Percentiles rank a stretch among this genome's conserved stretches.
phyloP scores from a whole-genome alignment of 2,329 filamentous ascomycete genomes.

The Aspergillus fructus region DNA sequence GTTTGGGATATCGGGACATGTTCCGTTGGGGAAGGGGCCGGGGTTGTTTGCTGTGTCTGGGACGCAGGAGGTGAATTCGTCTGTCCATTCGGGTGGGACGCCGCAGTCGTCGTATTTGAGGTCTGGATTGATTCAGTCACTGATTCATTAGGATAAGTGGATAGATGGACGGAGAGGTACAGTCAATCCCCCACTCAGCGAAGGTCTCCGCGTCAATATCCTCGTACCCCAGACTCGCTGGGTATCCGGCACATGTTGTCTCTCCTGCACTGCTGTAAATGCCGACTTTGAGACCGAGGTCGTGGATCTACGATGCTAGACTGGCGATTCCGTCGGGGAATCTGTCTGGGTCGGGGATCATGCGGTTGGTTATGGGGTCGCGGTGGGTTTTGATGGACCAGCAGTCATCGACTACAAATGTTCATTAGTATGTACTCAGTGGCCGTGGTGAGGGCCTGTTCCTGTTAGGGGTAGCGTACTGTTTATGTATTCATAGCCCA shows the following conservation, averaged over 20 bases:
- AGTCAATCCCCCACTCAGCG: slow-evolving; percentile 60
- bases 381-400: slow-evolving; percentile 51
- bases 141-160: no score
- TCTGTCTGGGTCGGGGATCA: slow-evolving; percentile 49
- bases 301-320: slow-evolving; percentile 55
- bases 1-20: slow-evolving; percentile 35
- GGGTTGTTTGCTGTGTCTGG: slow-evolving; percentile 37
- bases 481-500: slow-evolving; percentile 52
- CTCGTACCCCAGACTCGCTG: slow-evolving; percentile 58
- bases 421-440: neutral
- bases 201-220: slow-evolving; percentile 58
- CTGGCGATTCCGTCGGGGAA: slow-evolving; percentile 61
- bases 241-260: slow-evolving; percentile 57
- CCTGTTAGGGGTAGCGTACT: slow-evolving; percentile 10
- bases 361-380: slow-evolving; percentile 43
- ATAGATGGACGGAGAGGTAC: slow-evolving; percentile 13
- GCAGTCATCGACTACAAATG: slow-evolving; percentile 56
- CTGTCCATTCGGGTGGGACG: slow-evolving; percentile 39
- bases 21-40: slow-evolving; percentile 40
- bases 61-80: slow-evolving; percentile 42
- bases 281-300: slow-evolving; percentile 59
- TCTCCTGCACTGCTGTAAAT: slow-evolving; percentile 56
- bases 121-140: slow-evolving; percentile 29
- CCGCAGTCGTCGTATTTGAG: slow-evolving; percentile 61
- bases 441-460: no score